Conservation (phyloP, 805 yeast genomes). For the Yarrowia phangngaensis region DNA sequence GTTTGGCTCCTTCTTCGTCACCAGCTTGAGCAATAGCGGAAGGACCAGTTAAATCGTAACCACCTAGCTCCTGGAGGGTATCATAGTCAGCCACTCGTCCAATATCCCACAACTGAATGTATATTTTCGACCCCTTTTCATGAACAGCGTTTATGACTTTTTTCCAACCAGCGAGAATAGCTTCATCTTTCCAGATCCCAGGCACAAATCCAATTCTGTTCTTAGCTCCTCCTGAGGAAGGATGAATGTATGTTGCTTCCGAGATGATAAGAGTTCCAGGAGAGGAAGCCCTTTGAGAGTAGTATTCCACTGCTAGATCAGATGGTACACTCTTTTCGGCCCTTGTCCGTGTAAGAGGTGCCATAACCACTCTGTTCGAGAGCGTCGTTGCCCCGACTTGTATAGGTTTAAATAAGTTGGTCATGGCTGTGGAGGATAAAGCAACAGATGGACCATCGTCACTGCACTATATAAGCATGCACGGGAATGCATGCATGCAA, state of each 20-base stretch:
- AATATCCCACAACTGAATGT: constrained; percentile 45
- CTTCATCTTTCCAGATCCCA: constrained; percentile 66
- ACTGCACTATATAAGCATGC: too few relatives aligned
- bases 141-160: constrained; percentile 46
- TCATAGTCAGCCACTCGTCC: constrained; percentile 41
- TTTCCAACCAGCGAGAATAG: constrained; percentile 73
- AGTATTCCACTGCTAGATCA: constrained; percentile 49
- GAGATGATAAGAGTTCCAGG: constrained; percentile 57
- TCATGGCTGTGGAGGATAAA: neutral
- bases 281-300: constrained; percentile 51
- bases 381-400: constrained; percentile 39
- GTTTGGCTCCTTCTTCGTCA: constrained; percentile 23
- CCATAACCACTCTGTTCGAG: constrained; percentile 45
- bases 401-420: constrained; percentile 39
- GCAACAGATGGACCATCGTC: too few relatives aligned
- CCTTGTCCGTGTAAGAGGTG: constrained; percentile 53
- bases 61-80: neutral
- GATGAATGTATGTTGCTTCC: constrained; percentile 50
- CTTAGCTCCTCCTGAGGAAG: constrained; percentile 7
- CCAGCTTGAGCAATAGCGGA: constrained; percentile 24
- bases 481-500: too few relatives aligned
- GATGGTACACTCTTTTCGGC: constrained; percentile 42
- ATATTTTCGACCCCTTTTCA: constrained; percentile 40
- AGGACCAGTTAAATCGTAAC: constrained; percentile 7
- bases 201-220: constrained; percentile 37